phyloP scores from a whole-genome alignment of 2,329 filamentous ascomycete genomes.

The Trichoderma harzianum region DNA sequence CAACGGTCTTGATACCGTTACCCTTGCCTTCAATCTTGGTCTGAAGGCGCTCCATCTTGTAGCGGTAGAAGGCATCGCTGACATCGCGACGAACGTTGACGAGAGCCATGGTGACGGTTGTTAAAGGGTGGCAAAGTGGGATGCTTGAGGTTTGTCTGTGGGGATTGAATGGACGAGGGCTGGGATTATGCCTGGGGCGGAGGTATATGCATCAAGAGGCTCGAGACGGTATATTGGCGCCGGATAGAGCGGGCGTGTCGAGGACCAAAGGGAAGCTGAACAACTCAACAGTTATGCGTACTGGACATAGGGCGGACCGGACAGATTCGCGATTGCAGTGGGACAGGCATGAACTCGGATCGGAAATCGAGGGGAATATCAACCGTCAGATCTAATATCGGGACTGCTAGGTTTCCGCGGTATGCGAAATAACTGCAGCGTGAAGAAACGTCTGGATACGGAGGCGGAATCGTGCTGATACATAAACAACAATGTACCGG shows the following conservation, averaged over 20 bases:
- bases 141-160: neutral
- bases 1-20: constrained; percentile 98
- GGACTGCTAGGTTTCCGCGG: constrained; percentile 89
- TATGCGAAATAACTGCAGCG: constrained; percentile 97
- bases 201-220: constrained; percentile 38
- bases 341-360: constrained; percentile 58
- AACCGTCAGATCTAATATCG: constrained; percentile 90
- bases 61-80: constrained; percentile 98
- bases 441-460: constrained; percentile 93
- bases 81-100: constrained; percentile 98
- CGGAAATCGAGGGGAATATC: constrained; percentile 47
- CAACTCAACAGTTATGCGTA: constrained; percentile 51
- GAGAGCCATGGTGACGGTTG: constrained; percentile 79
- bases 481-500: constrained; percentile 71
- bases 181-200: neutral
- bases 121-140: neutral
- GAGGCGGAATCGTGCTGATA: constrained; percentile 91
- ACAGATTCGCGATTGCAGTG: constrained; percentile 45
- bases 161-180: neutral
- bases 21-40: constrained; percentile 99
- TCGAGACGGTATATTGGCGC: constrained; percentile 26
- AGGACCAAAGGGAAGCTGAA: constrained; percentile 11
- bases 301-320: constrained; percentile 55
- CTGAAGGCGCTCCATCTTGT: constrained; percentile 99
- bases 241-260: neutral